phyloP scores from a whole-genome alignment of 208 protist genomes.

The Trichomonas vaginalis region DNA sequence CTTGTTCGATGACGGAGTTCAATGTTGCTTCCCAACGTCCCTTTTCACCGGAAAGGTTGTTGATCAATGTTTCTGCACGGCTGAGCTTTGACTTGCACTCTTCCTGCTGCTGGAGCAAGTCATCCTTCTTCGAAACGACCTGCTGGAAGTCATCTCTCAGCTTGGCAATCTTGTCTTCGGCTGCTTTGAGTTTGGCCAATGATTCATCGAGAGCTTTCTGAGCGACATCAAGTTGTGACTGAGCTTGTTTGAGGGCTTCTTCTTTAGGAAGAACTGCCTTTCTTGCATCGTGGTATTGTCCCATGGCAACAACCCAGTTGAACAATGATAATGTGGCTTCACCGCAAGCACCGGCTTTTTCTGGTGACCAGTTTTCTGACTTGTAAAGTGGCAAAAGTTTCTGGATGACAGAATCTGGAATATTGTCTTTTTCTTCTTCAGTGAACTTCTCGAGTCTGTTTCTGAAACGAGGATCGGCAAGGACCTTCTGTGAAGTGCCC shows the following conservation, averaged over 20 bases:
- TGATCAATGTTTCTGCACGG: constrained; percentile 76
- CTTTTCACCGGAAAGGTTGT: constrained; percentile 80
- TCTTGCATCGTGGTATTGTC: constrained; percentile 69
- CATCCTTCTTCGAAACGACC: constrained; percentile 69
- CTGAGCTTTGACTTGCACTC: constrained; percentile 73
- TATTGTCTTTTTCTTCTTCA: constrained; percentile 66
- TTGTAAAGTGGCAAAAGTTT: background rate
- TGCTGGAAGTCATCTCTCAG: constrained; percentile 70
- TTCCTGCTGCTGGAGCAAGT: constrained; percentile 67
- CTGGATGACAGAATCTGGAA: background rate
- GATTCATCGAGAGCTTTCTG: constrained; percentile 64
- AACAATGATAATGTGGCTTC: constrained; percentile 88
- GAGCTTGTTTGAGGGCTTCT: constrained; percentile 57
- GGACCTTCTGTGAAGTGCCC: constrained; percentile 6
- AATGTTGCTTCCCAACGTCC: constrained; percentile 63
- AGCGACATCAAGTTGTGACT: constrained; percentile 67
- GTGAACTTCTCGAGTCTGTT: constrained; percentile 74
- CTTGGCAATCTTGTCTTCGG: constrained; percentile 65
- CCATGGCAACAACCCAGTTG: constrained; percentile 87
- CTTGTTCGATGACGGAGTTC: constrained; percentile 54
- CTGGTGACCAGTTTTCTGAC: background rate
- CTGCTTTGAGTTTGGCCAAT: constrained; percentile 60
- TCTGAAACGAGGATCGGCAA: background rate
- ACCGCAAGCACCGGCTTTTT: constrained; percentile 56
- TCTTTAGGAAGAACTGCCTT: constrained; percentile 64